Percentiles rank a stretch among this genome's conserved stretches.
These are phyloP conservation scores for Ilex paraguariensis DNA, from an alignment of 305 asterid genomes.

Conservation along the genomic window DNA sequence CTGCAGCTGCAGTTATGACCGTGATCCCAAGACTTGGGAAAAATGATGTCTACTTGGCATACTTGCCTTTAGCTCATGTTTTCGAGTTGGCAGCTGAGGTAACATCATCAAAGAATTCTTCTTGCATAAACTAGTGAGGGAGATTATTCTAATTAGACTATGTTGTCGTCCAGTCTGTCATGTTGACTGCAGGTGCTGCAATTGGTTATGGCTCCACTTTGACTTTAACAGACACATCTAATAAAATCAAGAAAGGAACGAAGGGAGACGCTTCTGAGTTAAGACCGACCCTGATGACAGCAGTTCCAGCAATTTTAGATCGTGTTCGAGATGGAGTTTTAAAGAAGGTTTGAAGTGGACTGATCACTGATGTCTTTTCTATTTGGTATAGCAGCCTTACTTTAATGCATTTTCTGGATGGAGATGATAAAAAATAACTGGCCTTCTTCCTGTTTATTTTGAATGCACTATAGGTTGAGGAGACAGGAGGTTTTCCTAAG, in stretches of 20 bases:
- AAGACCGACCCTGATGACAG: slow-evolving; percentile 75
- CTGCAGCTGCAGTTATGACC: slow-evolving; percentile 83
- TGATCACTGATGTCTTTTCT: slow-evolving; percentile 8
- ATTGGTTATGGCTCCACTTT: slow-evolving; percentile 86
- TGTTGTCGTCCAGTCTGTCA: slow-evolving; percentile 53
- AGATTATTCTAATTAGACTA: slow-evolving; percentile 20
- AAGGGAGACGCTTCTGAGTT: slow-evolving; percentile 73
- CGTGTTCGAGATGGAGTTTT: slow-evolving; percentile 86
- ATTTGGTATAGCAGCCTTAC: slow-evolving; percentile 5
- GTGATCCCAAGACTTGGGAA: slow-evolving; percentile 64
- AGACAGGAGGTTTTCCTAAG: slow-evolving; percentile 72
- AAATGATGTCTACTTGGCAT: slow-evolving; percentile 74
- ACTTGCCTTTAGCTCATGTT: slow-evolving; percentile 88
- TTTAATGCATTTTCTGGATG: not conserved
- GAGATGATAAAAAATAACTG: not conserved
- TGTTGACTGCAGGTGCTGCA: slow-evolving; percentile 68
- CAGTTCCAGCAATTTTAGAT: slow-evolving; percentile 89
- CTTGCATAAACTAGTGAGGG: slow-evolving; percentile 8
- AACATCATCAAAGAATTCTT: slow-evolving; percentile 15
- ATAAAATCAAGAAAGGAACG: slow-evolving; percentile 82
- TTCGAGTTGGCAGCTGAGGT: slow-evolving; percentile 95
- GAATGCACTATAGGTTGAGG: slow-evolving; percentile 52
- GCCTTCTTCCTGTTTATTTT: too few species aligned
- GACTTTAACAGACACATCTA: slow-evolving; percentile 84
- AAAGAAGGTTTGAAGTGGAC: slow-evolving; percentile 50